Evolutionary conservation across 495 filamentous ascomycete genomes (phyloP), one percentile per base, ranked within the genome.

Genomic region (Trichoderma erinaceum): DNA sequence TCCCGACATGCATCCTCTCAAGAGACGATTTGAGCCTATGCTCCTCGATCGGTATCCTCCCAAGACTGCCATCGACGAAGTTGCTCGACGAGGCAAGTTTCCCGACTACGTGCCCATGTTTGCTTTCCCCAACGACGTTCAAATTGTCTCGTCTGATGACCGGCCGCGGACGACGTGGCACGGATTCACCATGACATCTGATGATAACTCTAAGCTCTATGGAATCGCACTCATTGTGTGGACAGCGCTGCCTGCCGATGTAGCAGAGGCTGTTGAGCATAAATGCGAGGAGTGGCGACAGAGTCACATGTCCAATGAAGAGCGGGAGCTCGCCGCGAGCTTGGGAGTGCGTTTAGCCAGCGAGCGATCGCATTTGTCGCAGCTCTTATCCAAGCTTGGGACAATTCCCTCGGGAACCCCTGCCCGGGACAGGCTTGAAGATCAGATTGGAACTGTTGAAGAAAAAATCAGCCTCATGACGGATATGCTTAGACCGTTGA

Each of bases 101-200:
- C 95, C 95, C 4, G 94, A 99, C 74, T 98, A 97, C 72, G 92
- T 99, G 46, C 95, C 95, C 32, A 98, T 99, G 95, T 99, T 98
- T 73, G 93, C 95, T 25, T 99, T 98, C 73, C 95, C 95, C 35
- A 97, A 99, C 76, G 95, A 99, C 78, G 92, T 99, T 72, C 92
- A 92, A 68, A 94, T 99, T 65, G 91, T 98, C 10, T 97, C 95
- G 11, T 92, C 92, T 2, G 95, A 99, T 73, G 93, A 98, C 74
- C 85, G 92, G 69, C 95, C 95, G 2, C 83, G 93, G 67, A 90
- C 95, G 56, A 97, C 94, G 25, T 99, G 95, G 95, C 95, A 99
- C 81, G 95, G 95, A 52, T 99, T 98, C 75, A 92, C 91, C 68
- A 98, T 99, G 95, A 99, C 95, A 4, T 91, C 89, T 52, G 89